phyloP scores from a whole-genome alignment of 495 filamentous ascomycete species.

The Saxophila tyrrhenica region DNA sequence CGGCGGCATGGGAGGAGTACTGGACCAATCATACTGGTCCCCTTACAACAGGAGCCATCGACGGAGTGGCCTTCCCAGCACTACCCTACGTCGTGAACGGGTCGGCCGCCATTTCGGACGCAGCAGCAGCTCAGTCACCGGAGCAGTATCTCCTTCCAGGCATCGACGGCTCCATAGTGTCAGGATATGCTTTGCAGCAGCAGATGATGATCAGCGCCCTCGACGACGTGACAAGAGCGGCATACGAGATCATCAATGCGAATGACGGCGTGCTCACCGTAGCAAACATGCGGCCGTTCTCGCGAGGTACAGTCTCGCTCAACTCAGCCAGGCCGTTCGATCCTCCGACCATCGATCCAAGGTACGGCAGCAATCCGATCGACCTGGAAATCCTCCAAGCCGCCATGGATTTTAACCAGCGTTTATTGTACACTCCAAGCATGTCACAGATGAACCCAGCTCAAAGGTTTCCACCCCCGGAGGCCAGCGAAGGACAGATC shows the following conservation, averaged over 20 bases:
- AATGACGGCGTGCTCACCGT: slow-evolving; percentile 29
- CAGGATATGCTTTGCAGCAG: slow-evolving; percentile 33
- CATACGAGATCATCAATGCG: slow-evolving; percentile 33
- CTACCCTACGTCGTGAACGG: slow-evolving; percentile 22
- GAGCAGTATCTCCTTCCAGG: slow-evolving; percentile 24
- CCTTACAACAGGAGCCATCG: slow-evolving; percentile 32
- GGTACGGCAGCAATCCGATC: slow-evolving; percentile 33
- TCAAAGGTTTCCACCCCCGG: slow-evolving; percentile 16
- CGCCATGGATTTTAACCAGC: slow-evolving; percentile 29
- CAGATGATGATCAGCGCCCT: slow-evolving; percentile 24
- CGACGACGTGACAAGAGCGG: slow-evolving; percentile 28
- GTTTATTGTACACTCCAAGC: slow-evolving; percentile 25
- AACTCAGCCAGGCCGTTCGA: slow-evolving; percentile 16
- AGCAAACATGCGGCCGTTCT: slow-evolving; percentile 24
- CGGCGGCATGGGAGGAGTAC: slow-evolving; percentile 13
- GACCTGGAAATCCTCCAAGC: slow-evolving; percentile 34
- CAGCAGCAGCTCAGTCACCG: slow-evolving; percentile 19
- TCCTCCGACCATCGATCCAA: slow-evolving; percentile 18
- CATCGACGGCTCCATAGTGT: slow-evolving; percentile 29
- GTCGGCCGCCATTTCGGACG: slow-evolving; percentile 18
- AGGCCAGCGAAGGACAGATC: slow-evolving; percentile 16
- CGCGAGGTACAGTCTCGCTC: slow-evolving; percentile 18
- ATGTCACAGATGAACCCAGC: slow-evolving; percentile 29
- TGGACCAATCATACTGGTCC: slow-evolving; percentile 26
- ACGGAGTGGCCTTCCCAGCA: slow-evolving; percentile 34